Evolutionary conservation across 2,329 filamentous ascomycete species (phyloP), one percentile per base, ranked within the genome.

Genomic region (Aspergillus versicolor): DNA sequence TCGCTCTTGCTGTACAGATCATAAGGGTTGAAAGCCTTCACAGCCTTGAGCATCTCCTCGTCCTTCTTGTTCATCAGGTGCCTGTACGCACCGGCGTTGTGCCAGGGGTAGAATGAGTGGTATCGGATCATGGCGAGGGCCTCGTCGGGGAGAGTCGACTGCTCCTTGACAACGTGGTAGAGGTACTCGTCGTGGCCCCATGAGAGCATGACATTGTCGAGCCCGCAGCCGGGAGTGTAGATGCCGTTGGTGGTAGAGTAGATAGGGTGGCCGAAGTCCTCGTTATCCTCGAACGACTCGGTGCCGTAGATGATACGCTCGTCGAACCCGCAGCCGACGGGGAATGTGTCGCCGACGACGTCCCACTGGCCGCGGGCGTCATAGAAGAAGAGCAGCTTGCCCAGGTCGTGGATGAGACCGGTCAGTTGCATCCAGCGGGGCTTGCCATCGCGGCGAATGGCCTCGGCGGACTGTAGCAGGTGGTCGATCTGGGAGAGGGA

Each of bases 81-180:
- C 59, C 76, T 75, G 77, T 96, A 96, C 6, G 90, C 91, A 54
- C 88, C 88, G 73, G 88, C 87, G 60, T 82, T 85, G 77, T 96
- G 92, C 92, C 91, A 96, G 15, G 92, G 88, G 76, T 96, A 96
- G 77, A 96, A 96, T 5, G 87, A 91, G 77, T 96, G 92, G 77
- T 95, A 96, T 55, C 92, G 82, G 72, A 96, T 94, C 90, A 96
- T 96, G 59, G 91, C 92, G 11, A 96, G 82, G 0, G 88, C 89
- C 81, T 96, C 91, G 46, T 83, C 81, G 0, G 92, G 92, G 43
- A 96, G 81, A 0, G 80, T 88, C 48, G 84, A 88, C 80, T 96
- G 91, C 61, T 89, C 88, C 79, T 91, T 92, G 75, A 90, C 86
- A 60, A 96, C 87, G 68, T 91, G 87, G 80, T 96, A 96, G 38